Percentiles rank a stretch among this genome's conserved stretches.
Conservation (phyloP, 2,329 filamentous ascomycete species). For the Trichophyton simii region DNA sequence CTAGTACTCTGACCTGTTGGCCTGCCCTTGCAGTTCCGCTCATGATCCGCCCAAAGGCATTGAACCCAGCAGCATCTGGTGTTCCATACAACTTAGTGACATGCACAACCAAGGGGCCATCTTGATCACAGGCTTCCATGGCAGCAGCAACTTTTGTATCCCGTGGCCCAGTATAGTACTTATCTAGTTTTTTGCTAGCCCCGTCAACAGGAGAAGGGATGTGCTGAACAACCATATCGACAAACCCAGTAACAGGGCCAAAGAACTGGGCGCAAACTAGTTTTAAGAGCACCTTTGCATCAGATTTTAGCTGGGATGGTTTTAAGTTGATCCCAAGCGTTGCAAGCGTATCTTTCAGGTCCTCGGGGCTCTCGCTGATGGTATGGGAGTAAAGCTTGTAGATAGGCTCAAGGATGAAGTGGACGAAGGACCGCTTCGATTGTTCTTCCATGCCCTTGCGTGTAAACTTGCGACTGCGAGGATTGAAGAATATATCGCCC, state of each 20-base stretch:
- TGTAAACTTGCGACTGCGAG: slow-evolving; percentile 77
- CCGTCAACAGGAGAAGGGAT: slow-evolving; percentile 76
- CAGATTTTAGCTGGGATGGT: slow-evolving; percentile 79
- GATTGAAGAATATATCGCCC: slow-evolving; percentile 96
- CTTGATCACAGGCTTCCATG: slow-evolving; percentile 72
- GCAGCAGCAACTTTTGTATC: slow-evolving; percentile 68
- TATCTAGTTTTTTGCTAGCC: slow-evolving; percentile 61
- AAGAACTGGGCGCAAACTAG: slow-evolving; percentile 94
- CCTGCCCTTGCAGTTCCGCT: slow-evolving; percentile 79
- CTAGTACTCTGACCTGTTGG: slow-evolving; percentile 75
- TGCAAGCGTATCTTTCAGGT: slow-evolving; percentile 65
- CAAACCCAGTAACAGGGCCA: slow-evolving; percentile 74
- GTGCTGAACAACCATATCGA: slow-evolving; percentile 88
- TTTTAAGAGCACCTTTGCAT: slow-evolving; percentile 78
- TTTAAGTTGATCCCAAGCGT: slow-evolving; percentile 76
- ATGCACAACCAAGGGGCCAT: slow-evolving; percentile 83
- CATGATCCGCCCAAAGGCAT: slow-evolving; percentile 81
- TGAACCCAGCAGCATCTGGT: slow-evolving; percentile 77
- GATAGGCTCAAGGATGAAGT: slow-evolving; percentile 90
- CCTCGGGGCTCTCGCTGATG: slow-evolving; percentile 76
- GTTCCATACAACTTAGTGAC: slow-evolving; percentile 90
- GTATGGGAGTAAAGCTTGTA: slow-evolving; percentile 97
- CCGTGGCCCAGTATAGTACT: slow-evolving; percentile 81
- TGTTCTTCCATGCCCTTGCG: slow-evolving; percentile 71
- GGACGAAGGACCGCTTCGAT: slow-evolving; percentile 76